Evolutionary conservation across 2,329 filamentous ascomycete genomes (phyloP).

Genomic region (Arachnomyces sp.): DNA sequence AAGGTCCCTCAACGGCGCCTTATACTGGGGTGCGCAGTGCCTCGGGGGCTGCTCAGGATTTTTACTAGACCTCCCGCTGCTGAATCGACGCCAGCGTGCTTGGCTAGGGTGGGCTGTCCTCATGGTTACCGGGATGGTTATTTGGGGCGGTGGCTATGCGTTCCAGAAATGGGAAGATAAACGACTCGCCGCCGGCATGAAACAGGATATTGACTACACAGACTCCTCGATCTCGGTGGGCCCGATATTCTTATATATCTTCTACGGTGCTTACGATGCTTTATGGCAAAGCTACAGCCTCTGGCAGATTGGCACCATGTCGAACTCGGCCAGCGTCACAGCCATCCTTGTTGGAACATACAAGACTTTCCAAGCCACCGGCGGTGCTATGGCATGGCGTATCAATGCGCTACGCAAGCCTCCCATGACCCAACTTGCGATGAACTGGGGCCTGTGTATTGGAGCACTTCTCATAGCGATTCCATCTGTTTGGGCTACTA

Average conservation of each 20-base stretch:
- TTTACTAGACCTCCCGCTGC: constrained; percentile 22
- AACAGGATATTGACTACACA: constrained; percentile 42
- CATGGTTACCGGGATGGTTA: constrained; percentile 43
- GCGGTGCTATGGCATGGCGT: constrained; percentile 41
- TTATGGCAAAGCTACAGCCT: constrained; percentile 59
- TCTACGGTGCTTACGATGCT: constrained; percentile 61
- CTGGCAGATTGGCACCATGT: constrained; percentile 47
- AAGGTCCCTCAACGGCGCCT: constrained; percentile 46
- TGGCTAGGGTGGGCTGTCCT: constrained; percentile 40
- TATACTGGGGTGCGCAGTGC: constrained; percentile 52
- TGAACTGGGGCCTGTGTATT: constrained; percentile 41
- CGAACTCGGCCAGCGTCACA: constrained; percentile 33
- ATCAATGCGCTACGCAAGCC: constrained; percentile 31
- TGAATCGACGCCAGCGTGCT: constrained; percentile 41
- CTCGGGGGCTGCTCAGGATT: constrained; percentile 44
- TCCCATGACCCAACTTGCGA: constrained; percentile 36
- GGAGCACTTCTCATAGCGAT: constrained; percentile 36
- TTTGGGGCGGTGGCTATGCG: constrained; percentile 55
- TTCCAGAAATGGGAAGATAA: constrained; percentile 53
- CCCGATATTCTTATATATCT: constrained; percentile 62
- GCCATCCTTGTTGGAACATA: constrained; percentile 42
- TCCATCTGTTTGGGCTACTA: constrained; percentile 37
- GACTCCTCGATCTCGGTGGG: constrained; percentile 45
- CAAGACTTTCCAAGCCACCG: constrained; percentile 38
- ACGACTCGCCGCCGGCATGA: constrained; percentile 30